Base-by-base conservation (phyloP, 208 protist species). In the Leishmania guyanensis region DNA sequence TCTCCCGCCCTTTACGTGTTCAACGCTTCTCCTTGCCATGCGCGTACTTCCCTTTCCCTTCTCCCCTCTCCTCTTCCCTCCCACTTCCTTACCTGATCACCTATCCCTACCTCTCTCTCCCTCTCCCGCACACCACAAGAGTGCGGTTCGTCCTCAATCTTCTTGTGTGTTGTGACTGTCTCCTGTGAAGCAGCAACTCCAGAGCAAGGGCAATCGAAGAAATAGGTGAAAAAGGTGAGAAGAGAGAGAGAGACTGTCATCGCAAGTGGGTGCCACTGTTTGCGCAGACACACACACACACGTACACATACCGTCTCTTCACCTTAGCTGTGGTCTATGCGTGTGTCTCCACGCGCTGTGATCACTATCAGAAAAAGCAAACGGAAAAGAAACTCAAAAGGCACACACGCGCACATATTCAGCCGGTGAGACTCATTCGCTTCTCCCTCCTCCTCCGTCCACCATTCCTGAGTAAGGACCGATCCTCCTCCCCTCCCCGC, bases 311-410 rank as follows among this genome's bases (percentile, higher is more conserved):
- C 51, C 1, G 22, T 58, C 29, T 58, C 33, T 43, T 58, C 51
- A 29, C 46, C 62, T 29, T 58, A 58, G 48, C 5, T 20, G 8
- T 43, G 22, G 48, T 62, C 29, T 39, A 39, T 53, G 29, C 53
- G 72, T 62, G 72, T 76, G 72, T 62, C 10, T 76, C 72, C 72
- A 76, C 72, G 50, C 72, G 72, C 72, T 46, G 51, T 33, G 33
- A 62, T 54, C 51, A 16, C 9, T 60, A 17, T 5, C 1, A 10
- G 33, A 76, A 60, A 56, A 6, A 39, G 20, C 16, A 75, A 54
- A 56, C n/a, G 16, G 43, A 70, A 70, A 12, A 70, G 58, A 65
- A 22, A 22, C 8, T 65, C 22, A 22, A 29, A 29, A 29, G 26
- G 2, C 16, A 65, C 16, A 65, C 58, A 65, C 53, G 17, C 53